phyloP scores from a whole-genome alignment of 345 rosid species.

The Brassica rapa region DNA sequence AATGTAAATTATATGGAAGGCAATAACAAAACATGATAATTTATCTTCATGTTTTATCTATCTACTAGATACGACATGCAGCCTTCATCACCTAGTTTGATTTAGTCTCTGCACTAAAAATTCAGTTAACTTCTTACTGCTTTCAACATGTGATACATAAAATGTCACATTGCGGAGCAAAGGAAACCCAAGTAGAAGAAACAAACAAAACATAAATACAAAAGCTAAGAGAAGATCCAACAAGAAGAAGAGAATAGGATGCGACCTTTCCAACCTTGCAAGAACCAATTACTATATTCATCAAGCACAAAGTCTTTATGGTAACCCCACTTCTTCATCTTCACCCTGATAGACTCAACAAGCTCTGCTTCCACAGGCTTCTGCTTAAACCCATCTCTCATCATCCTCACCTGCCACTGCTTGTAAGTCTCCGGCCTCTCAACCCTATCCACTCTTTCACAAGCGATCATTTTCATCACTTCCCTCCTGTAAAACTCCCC shows the following conservation, averaged over 20 bases:
- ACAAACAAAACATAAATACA: conserved; percentile 25
- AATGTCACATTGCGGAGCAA: conserved; percentile 6
- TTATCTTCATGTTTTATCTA: conserved; percentile 21
- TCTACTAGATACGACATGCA: neutral
- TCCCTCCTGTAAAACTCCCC: conserved; percentile 64
- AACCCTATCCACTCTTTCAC: conserved; percentile 74
- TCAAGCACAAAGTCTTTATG: conserved; percentile 73
- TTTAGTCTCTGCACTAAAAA: neutral
- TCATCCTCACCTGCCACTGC: conserved; percentile 68
- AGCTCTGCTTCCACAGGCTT: conserved; percentile 51
- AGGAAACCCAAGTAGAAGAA: neutral
- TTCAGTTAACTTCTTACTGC: neutral
- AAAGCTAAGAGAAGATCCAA: conserved; percentile 52
- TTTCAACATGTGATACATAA: conserved; percentile 10
- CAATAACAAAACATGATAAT: conserved; percentile 20
- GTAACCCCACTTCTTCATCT: conserved; percentile 51
- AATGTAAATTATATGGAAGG: conserved; percentile 28
- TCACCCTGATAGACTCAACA: conserved; percentile 40
- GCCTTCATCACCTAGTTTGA: neutral
- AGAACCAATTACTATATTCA: conserved; percentile 66
- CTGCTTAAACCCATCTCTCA: conserved; percentile 69
- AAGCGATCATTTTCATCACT: conserved; percentile 68
- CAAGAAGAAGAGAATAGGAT: conserved; percentile 60
- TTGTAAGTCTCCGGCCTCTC: conserved; percentile 86
- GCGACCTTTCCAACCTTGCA: conserved; percentile 93